Conservation (phyloP, 345 rosid genomes). For the Eucalyptus polybractea region DNA sequence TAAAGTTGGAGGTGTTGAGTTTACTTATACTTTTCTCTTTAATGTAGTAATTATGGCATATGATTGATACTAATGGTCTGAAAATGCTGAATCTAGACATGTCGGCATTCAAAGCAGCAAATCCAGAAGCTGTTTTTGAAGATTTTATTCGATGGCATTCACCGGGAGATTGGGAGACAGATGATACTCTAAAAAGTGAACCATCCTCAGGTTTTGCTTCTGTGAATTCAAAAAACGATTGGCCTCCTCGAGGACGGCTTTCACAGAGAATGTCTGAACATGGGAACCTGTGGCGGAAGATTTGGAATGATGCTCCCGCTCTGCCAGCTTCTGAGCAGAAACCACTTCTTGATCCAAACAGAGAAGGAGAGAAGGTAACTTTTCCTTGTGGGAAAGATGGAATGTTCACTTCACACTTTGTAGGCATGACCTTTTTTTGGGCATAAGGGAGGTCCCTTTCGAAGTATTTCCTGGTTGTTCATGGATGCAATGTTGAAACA, state of each 20-base stretch:
- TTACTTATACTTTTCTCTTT: background rate
- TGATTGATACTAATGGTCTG: background rate
- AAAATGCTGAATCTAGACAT: conserved; percentile 42
- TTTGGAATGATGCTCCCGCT: conserved; percentile 81
- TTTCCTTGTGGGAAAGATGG: background rate
- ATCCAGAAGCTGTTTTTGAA: conserved; percentile 86
- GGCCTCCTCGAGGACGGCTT: conserved; percentile 94
- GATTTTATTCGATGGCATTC: conserved; percentile 99
- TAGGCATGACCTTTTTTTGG: background rate
- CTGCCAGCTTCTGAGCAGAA: conserved; percentile 77
- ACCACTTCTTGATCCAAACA: conserved; percentile 73
- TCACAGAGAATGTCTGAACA: conserved; percentile 85
- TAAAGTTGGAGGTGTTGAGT: background rate
- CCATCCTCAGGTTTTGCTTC: conserved; percentile 16
- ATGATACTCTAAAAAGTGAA: conserved; percentile 20
- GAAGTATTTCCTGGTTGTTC: background rate
- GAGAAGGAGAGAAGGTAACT: conserved; percentile 90
- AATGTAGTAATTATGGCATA: background rate
- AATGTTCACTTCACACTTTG: background rate
- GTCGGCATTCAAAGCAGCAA: conserved; percentile 99
- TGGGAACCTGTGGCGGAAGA: conserved; percentile 83
- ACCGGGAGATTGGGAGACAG: conserved; percentile 86
- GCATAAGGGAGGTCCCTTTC: background rate
- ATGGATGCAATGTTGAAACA: background rate
- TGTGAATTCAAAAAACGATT: conserved; percentile 24